Conservation (phyloP, 805 yeast genomes). For the Wilhelminamyces savonicus region DNA sequence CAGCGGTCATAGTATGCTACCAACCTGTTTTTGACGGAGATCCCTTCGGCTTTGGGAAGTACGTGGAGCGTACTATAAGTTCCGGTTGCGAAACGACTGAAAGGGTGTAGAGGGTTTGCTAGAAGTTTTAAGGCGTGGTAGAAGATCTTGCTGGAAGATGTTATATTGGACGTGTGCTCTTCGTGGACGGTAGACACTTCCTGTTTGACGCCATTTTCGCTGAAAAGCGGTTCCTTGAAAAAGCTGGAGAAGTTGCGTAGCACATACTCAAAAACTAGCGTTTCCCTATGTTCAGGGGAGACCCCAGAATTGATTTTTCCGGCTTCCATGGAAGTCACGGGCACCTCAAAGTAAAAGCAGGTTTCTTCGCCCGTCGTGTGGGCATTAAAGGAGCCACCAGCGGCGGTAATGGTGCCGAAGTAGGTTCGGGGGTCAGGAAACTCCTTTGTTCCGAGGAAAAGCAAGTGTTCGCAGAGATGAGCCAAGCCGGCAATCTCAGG, state of each 20-base stretch:
- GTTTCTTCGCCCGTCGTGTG: constrained; percentile 65
- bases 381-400: constrained; percentile 62
- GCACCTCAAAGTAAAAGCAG: constrained; percentile 56
- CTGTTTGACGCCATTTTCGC: constrained; percentile 30
- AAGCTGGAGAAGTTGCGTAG: constrained; percentile 46
- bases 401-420: constrained; percentile 34
- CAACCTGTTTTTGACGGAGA: constrained; percentile 31
- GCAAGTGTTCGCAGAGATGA: constrained; percentile 45
- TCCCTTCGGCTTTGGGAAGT: constrained; percentile 20
- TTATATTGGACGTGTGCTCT: constrained; percentile 56
- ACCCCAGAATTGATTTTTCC: neutral
- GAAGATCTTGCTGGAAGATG: constrained; percentile 38
- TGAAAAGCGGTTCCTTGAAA: constrained; percentile 47
- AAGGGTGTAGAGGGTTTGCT: constrained; percentile 44
- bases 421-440: constrained; percentile 44
- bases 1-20: constrained; percentile 31
- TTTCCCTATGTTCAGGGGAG: constrained; percentile 9
- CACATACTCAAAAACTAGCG: constrained; percentile 39
- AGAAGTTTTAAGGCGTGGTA: constrained; percentile 55
- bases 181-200: constrained; percentile 60
- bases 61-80: constrained; percentile 34
- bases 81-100: constrained; percentile 63
- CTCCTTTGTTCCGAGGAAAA: constrained; percentile 43
- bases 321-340: constrained; percentile 37
- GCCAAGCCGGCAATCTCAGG: constrained; percentile 70